Conservation (phyloP, 2,329 filamentous ascomycete genomes). For the Albifimbria verrucaria region DNA sequence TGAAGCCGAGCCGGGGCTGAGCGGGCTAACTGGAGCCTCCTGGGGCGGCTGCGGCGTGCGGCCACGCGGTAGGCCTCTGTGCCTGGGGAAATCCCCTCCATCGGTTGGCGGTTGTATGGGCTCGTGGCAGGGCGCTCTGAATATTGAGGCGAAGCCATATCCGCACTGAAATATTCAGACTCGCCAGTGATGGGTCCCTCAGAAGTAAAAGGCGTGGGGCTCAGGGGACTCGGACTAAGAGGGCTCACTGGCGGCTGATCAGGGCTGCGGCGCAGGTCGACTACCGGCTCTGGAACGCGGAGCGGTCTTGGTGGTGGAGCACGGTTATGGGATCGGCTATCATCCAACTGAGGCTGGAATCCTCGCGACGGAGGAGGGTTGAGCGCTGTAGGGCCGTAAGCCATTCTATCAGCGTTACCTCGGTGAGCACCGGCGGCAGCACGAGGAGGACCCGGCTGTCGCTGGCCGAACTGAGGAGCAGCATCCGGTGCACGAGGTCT, state of each 20-base stretch:
- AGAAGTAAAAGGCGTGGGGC: constrained; percentile 9
- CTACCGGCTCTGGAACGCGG: neutral
- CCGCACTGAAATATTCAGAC: neutral
- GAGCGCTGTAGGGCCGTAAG: neutral
- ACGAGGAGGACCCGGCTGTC: constrained; percentile 2
- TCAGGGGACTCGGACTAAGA: constrained; percentile 19
- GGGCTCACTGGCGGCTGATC: constrained; percentile 5
- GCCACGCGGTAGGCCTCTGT: constrained; percentile 32
- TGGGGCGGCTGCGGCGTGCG: constrained; percentile 17
- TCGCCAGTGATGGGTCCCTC: constrained; percentile 5
- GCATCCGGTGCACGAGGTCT: constrained; percentile 1
- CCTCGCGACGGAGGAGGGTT: constrained; percentile 6
- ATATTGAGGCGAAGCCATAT: constrained; percentile 7
- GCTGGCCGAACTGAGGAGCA: neutral
- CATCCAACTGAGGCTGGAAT: constrained; percentile 16
- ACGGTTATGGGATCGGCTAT: constrained; percentile 8
- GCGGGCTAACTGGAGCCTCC: neutral
- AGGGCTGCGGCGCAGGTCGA: constrained; percentile 10
- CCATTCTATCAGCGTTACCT: neutral
- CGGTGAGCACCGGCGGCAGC: constrained; percentile 3
- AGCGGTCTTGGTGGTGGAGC: constrained; percentile 14
- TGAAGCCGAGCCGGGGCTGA: neutral
- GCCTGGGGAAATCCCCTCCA: constrained; percentile 31
- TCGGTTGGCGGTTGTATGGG: constrained; percentile 21
- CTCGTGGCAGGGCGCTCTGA: constrained; percentile 16